Evolutionary conservation across 2,329 filamentous ascomycete species (phyloP).

Genomic region (Aspergillus sp.): DNA sequence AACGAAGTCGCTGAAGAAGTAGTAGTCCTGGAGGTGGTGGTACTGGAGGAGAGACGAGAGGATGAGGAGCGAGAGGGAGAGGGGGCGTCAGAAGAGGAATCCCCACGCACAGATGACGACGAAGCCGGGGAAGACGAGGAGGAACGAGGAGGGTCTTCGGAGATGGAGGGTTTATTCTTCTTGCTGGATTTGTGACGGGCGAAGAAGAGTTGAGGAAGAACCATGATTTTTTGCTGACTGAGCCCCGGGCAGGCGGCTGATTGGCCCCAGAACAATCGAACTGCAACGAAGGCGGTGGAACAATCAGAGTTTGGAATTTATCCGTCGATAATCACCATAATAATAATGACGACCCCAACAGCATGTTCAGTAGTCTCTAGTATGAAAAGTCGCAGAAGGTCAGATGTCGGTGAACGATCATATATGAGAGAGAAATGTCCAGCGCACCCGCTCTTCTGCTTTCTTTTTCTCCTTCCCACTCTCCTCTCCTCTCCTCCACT

Average conservation of each 20-base stretch:
- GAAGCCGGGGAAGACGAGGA: constrained; percentile 7
- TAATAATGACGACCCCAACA: too few species aligned
- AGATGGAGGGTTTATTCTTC: neutral
- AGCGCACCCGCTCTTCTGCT: constrained; percentile 10
- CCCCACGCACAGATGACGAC: constrained; percentile 1
- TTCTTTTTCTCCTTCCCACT: constrained; percentile 9
- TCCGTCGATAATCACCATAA: too few species aligned
- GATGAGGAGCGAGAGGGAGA: constrained; percentile 9
- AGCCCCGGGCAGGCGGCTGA: constrained; percentile 20
- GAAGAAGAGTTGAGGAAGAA: constrained; percentile 38
- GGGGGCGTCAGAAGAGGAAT: constrained; percentile 3
- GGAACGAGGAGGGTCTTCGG: constrained; percentile 6
- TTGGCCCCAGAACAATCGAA: constrained; percentile 31
- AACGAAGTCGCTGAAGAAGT: constrained; percentile 8
- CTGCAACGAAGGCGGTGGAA: constrained; percentile 43
- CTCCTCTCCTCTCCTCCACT: constrained; percentile 17
- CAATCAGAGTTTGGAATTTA: constrained; percentile 5
- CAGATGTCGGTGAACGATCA: too few species aligned
- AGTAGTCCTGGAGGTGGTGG: constrained; percentile 9
- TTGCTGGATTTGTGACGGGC: constrained; percentile 29
- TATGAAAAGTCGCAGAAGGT: too few species aligned
- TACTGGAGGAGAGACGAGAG: constrained; percentile 3
- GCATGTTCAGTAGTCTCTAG: too few species aligned
- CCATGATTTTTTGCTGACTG: constrained; percentile 28
- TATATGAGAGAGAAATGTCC: too few species aligned